Base-by-base conservation (phyloP, 108 stramenopile genomes). In the Discostella stelligeroides region DNA sequence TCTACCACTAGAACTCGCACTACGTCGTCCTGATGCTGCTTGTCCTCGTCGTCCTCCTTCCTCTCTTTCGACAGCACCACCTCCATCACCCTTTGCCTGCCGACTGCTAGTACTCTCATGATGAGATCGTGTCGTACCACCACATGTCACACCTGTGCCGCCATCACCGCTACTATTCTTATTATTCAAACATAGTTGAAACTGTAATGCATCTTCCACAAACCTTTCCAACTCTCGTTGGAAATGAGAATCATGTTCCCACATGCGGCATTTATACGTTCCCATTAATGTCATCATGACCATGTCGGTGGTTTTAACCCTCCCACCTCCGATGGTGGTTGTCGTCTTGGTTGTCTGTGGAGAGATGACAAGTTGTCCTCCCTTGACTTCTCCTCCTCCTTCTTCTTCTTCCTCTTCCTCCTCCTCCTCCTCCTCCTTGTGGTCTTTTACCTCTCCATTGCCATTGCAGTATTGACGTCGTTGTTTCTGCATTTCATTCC, bases 221-320 rank as follows among this genome's bases (percentile, higher is more conserved):
- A 75, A 75, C 17, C 57, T 40, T 27, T 75, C 73, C 59, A 75
- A 46, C 43, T 66, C 65, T 8, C n/a, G 42, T 21, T 66, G 64
- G 42, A 74, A 74, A 5, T 43, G 24, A 7, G 49, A 37, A 40
- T 74, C 73, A 46, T 74, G 28, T 34, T 74, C 73, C 64, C 64
- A 74, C n/a, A 51, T 46, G 27, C 51, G 41, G 3, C 42, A 17
- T 17, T 38, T 24, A 55, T 75, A 75, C 40, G 54, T 47, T 15
- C 74, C 74, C 25, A 68, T 61, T 43, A 76, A 63, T 12, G 67
- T 76, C 75, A 76, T 76, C 64, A 68, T 63, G 20, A 76, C 53
- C 15, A 64, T 18, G 15, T 64, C 47, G 18, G 14, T 13, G 7
- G 46, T 64, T 18, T 24, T 45, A 28, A 29, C 24, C 18, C 37